A percentile compares a stretch with the other conserved stretches of the same genome.
phyloP scores from a whole-genome alignment of 164 flowering plant species.

The Dillenia turbinata region DNA sequence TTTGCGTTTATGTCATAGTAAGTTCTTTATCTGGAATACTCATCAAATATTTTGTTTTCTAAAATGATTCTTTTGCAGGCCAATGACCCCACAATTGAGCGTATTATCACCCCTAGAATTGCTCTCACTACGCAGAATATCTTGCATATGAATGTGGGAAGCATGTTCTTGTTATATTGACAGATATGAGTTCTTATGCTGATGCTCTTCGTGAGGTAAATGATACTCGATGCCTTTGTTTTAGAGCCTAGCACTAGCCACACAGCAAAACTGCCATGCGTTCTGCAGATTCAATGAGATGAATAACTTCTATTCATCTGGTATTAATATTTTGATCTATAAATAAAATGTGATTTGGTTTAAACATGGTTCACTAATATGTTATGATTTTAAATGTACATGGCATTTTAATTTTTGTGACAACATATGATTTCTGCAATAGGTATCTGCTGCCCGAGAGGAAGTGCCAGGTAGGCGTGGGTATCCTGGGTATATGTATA shows the following conservation, averaged over 20 bases:
- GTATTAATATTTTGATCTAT: no score
- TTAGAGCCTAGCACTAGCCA: no score
- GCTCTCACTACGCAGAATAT: conserved; percentile 98
- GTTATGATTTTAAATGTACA: no score
- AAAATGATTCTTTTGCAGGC: conserved; percentile 51
- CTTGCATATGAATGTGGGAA: conserved; percentile 99
- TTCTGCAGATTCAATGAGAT: no score
- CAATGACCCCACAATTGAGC: conserved; percentile 97
- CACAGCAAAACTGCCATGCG: no score
- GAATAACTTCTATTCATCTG: no score
- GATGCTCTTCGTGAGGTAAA: conserved; percentile 98
- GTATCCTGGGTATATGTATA: conserved; percentile 98
- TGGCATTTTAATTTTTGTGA: background rate
- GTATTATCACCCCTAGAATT: conserved; percentile 94
- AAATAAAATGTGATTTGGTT: no score
- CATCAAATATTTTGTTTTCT: background rate
- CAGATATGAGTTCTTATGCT: conserved; percentile 98
- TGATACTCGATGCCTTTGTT: no score
- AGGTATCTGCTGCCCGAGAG: conserved; percentile 99
- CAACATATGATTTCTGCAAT: conserved; percentile 7
- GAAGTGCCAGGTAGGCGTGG: conserved; percentile 99
- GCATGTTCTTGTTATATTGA: conserved; percentile 92
- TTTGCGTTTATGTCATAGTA: no score
- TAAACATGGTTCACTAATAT: no score
- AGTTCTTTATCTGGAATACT: no score